Percentiles rank a stretch among this genome's conserved stretches.
phyloP scores from a whole-genome alignment of 495 filamentous ascomycete genomes.

The Lineolata rhizophorae region DNA sequence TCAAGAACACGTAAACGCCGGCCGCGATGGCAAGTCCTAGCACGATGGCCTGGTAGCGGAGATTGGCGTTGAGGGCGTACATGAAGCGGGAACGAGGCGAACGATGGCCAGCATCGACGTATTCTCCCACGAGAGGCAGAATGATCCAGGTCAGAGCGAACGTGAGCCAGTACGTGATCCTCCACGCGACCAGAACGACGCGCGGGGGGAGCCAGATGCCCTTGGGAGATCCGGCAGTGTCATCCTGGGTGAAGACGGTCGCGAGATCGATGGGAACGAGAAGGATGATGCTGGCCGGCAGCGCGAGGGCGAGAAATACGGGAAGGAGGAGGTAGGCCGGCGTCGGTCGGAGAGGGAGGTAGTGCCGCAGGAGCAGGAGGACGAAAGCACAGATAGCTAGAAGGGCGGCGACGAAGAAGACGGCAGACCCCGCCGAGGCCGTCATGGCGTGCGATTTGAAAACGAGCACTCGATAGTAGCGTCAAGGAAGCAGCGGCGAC shows the following conservation, averaged over 20 bases:
- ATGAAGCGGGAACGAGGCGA: slow-evolving; percentile 57
- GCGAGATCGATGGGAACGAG: slow-evolving; percentile 92
- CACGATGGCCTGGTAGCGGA: slow-evolving; percentile 63
- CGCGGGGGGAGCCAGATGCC: slow-evolving; percentile 45
- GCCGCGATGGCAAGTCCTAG: slow-evolving; percentile 48
- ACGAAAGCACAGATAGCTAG: slow-evolving; percentile 50
- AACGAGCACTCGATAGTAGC: too few species aligned
- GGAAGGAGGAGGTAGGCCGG: slow-evolving; percentile 80
- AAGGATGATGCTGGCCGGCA: slow-evolving; percentile 84
- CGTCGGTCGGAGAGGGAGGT: slow-evolving; percentile 72
- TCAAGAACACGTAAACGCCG: slow-evolving; percentile 62
- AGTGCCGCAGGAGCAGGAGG: slow-evolving; percentile 67
- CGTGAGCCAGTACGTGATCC: slow-evolving; percentile 90
- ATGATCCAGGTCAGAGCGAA: slow-evolving; percentile 92
- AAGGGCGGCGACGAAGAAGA: slow-evolving; percentile 53
- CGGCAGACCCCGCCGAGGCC: slow-evolving; percentile 35
- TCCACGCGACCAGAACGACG: slow-evolving; percentile 64
- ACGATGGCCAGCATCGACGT: slow-evolving; percentile 80
- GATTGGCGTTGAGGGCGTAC: slow-evolving; percentile 70
- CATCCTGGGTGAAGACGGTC: slow-evolving; percentile 39
- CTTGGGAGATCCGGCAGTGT: slow-evolving; percentile 38
- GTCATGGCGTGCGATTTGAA: slow-evolving; percentile 10
- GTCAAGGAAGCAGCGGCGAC: too few species aligned
- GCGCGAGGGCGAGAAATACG: slow-evolving; percentile 77
- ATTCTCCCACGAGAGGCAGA: slow-evolving; percentile 80